Evolutionary conservation across 768 basidiomycete species (phyloP).

Genomic region (Leccinum variicolor): DNA sequence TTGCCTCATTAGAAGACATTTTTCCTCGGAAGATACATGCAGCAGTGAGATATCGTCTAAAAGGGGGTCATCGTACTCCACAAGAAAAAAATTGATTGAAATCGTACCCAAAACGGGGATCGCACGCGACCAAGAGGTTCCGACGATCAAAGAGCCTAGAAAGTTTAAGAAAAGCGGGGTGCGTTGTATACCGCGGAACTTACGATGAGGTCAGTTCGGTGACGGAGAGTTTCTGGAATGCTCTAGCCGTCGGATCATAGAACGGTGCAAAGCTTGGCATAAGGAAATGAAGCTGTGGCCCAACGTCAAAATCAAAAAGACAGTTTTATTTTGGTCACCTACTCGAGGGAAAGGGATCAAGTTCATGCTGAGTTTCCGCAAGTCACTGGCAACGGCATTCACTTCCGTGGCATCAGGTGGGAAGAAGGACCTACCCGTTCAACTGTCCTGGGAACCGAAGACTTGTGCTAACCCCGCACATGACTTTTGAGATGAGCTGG

Average conservation of each 20-base stretch:
- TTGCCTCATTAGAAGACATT: conserved; percentile 75
- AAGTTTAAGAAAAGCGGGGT: neutral
- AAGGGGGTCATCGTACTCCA: neutral
- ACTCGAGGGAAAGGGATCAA: conserved; percentile 95
- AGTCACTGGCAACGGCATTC: conserved; percentile 47
- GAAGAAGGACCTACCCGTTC: conserved; percentile 58
- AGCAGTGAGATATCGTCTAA: conserved; percentile 80
- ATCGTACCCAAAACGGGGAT: conserved; percentile 69
- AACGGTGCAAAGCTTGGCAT: conserved; percentile 95
- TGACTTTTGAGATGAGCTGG: conserved; percentile 79
- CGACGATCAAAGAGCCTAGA: conserved; percentile 73
- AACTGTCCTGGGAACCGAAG: conserved; percentile 92
- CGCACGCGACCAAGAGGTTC: conserved; percentile 79
- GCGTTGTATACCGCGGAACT: conserved; percentile 19
- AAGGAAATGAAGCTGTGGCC: conserved; percentile 84
- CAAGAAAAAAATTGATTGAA: neutral
- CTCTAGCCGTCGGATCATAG: conserved; percentile 57
- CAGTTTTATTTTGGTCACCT: conserved; percentile 21
- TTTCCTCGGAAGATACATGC: conserved; percentile 86
- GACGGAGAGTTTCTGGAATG: conserved; percentile 59
- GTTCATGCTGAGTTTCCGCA: conserved; percentile 91
- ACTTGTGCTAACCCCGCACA: conserved; percentile 93
- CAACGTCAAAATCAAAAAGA: neutral
- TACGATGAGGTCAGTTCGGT: conserved; percentile 75
- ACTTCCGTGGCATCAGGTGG: neutral